A percentile compares a stretch with the other conserved stretches of the same genome.
Evolutionary conservation across 179 eudicot genomes (phyloP).

Genomic region (Beta corolliflora): DNA sequence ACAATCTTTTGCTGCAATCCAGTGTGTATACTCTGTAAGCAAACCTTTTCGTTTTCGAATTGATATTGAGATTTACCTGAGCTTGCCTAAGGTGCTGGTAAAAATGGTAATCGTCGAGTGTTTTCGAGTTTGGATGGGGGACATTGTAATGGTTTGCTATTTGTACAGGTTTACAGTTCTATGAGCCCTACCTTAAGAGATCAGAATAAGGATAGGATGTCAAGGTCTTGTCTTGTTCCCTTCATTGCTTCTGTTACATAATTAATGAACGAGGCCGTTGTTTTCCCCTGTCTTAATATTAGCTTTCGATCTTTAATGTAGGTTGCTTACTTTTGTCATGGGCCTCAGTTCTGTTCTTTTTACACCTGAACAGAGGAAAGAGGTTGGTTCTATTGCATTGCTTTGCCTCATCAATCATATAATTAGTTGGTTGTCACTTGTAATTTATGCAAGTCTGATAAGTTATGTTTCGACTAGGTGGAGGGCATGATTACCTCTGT

Average conservation of each 20-base stretch:
- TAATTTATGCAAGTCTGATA: constrained; percentile 16
- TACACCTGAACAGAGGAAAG: constrained; percentile 65
- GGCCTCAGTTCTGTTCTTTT: constrained; percentile 56
- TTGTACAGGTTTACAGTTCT: constrained; percentile 61
- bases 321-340: constrained; percentile 61
- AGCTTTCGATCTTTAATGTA: constrained; percentile 32
- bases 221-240: constrained; percentile 50
- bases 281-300: neutral
- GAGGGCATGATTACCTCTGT: constrained; percentile 48
- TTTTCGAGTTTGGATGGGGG: constrained; percentile 6
- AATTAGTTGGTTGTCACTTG: neutral
- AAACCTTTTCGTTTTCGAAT: neutral
- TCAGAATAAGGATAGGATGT: constrained; percentile 49
- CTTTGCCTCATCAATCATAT: neutral
- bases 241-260: constrained; percentile 8
- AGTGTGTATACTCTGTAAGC: constrained; percentile 63
- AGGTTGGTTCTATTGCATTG: constrained; percentile 44
- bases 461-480: constrained; percentile 47
- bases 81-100: constrained; percentile 6
- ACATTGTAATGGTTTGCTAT: constrained; percentile 10
- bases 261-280: neutral
- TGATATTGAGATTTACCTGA: neutral
- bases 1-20: constrained; percentile 59
- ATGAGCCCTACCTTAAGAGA: constrained; percentile 57
- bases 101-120: neutral